Conservation (phyloP, 352 stramenopile species). For the Stramenopiles sp. region DNA sequence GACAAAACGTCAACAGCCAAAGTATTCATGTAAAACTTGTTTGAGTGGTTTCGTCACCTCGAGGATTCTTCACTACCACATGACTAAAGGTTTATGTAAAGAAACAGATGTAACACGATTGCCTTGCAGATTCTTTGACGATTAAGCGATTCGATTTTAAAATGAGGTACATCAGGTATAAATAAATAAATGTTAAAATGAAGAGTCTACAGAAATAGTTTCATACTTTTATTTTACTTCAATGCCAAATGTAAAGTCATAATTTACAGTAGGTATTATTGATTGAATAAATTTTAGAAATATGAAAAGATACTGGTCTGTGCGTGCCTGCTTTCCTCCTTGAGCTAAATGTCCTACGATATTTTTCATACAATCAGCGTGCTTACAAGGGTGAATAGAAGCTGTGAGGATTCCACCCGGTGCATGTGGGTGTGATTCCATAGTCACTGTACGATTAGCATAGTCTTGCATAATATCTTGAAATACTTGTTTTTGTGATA, state of each 20-base stretch:
- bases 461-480: slow-evolving; percentile 97
- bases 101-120: too few relatives aligned
- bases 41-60: too few relatives aligned
- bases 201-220: too few relatives aligned
- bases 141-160: too few relatives aligned
- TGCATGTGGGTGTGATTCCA: slow-evolving; percentile 81
- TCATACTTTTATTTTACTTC: too few relatives aligned
- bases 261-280: slow-evolving; percentile 94
- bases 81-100: too few relatives aligned
- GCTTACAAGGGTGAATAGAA: slow-evolving; percentile 86
- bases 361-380: slow-evolving; percentile 86
- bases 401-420: slow-evolving; percentile 33
- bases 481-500: slow-evolving; percentile 69
- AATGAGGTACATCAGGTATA: too few relatives aligned
- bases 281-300: slow-evolving; percentile 98
- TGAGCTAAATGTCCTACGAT: slow-evolving; percentile 14
- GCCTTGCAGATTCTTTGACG: too few relatives aligned
- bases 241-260: slow-evolving; percentile 85
- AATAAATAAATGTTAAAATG: too few relatives aligned
- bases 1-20: too few relatives aligned
- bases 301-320: slow-evolving; percentile 91
- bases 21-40: too few relatives aligned
- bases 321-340: slow-evolving; percentile 18
- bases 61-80: too few relatives aligned
- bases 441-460: slow-evolving; percentile 89